These are phyloP conservation scores for Pisolithus microcarpus DNA, from an alignment of 768 basidiomycete species.

Conservation along the genomic window DNA sequence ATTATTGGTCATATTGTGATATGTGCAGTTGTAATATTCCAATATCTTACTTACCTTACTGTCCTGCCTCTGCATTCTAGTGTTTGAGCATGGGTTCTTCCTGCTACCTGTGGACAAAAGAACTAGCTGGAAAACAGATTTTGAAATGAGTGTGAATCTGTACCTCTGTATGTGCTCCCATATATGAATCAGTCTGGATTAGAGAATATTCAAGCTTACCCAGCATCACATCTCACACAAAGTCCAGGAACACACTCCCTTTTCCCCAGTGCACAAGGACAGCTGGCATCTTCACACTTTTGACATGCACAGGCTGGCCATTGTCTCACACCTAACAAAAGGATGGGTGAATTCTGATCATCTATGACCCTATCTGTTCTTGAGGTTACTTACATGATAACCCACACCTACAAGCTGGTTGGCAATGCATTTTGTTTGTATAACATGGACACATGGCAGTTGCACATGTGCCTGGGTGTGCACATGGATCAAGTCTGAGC, in stretches of 20 bases:
- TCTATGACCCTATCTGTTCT: background rate
- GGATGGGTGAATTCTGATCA: conserved; percentile 10
- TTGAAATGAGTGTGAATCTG: background rate
- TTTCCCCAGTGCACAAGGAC: conserved; percentile 28
- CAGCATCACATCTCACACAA: conserved; percentile 39
- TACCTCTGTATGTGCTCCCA: conserved; percentile 16
- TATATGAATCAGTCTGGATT: background rate
- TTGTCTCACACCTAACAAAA: conserved; percentile 32
- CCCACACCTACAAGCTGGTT: conserved; percentile 42
- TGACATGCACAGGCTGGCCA: conserved; percentile 38
- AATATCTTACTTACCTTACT: conserved; percentile 13
- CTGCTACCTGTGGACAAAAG: conserved; percentile 10
- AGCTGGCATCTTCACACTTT: conserved; percentile 17
- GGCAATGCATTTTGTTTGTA: conserved; percentile 34
- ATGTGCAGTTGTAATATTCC: background rate
- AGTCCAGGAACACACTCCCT: conserved; percentile 51
- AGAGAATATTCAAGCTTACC: conserved; percentile 19
- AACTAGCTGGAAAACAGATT: background rate
- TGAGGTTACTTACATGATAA: conserved; percentile 29
- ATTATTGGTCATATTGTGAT: background rate
- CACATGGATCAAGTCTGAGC: conserved; percentile 33
- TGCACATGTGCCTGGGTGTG: conserved; percentile 44
- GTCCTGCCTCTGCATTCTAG: conserved; percentile 18
- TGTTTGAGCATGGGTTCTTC: conserved; percentile 22
- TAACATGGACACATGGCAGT: conserved; percentile 36